Conservation (phyloP, 306 rosid genomes). For the Parietaria judaica region DNA sequence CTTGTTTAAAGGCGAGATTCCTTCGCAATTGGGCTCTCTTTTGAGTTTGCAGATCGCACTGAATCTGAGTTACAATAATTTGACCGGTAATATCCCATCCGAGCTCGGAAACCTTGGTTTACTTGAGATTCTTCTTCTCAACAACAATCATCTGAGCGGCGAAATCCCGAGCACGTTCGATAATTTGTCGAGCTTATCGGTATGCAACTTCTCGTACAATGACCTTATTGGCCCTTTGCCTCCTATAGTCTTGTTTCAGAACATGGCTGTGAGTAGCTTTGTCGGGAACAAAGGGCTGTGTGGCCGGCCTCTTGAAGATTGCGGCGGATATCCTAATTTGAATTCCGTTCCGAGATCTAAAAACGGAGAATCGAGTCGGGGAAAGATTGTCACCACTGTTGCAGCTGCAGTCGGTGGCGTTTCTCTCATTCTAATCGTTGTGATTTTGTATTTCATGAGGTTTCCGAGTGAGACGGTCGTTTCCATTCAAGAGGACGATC, state of each 20-base stretch:
- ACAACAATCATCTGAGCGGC: constrained; percentile 80
- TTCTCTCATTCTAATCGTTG: constrained; percentile 66
- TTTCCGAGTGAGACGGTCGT: constrained; percentile 34
- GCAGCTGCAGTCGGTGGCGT: constrained; percentile 77
- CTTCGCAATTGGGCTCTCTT: constrained; percentile 65
- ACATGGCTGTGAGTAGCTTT: constrained; percentile 61
- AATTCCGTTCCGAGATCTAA: constrained; percentile 16
- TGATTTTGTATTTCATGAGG: constrained; percentile 66
- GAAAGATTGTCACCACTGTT: constrained; percentile 48
- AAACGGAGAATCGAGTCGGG: constrained; percentile 27
- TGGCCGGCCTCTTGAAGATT: constrained; percentile 59
- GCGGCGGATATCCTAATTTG: constrained; percentile 36
- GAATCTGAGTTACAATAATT: constrained; percentile 83
- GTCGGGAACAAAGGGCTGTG: constrained; percentile 68
- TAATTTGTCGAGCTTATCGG: constrained; percentile 62
- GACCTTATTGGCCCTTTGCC: constrained; percentile 82
- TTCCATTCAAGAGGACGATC: constrained; percentile 40
- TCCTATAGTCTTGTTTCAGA: constrained; percentile 48
- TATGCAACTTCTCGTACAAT: constrained; percentile 87
- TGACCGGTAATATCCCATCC: constrained; percentile 62
- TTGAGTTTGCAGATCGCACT: constrained; percentile 79
- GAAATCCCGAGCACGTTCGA: constrained; percentile 68
- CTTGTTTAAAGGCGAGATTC: constrained; percentile 66
- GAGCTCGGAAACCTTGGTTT: constrained; percentile 61
- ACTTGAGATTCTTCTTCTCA: constrained; percentile 63